Percentiles rank a stretch among this genome's conserved stretches.
These are phyloP conservation scores for Blastosporella zonata DNA, from an alignment of 1,284 basidiomycete species.

Conservation along the genomic window DNA sequence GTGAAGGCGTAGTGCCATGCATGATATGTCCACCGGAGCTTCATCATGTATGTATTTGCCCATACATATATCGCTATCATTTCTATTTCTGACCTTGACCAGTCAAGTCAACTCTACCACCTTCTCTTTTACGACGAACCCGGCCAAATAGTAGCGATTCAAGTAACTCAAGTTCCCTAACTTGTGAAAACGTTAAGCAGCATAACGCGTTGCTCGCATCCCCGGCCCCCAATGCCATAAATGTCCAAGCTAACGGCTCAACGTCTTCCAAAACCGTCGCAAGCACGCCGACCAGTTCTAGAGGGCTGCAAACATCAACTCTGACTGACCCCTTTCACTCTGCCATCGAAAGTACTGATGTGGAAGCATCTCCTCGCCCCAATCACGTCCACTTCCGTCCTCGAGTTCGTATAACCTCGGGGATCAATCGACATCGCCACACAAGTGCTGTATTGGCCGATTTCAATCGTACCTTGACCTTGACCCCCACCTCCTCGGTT, in stretches of 20 bases:
- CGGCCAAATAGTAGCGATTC: constrained; percentile 5
- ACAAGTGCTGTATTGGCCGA: constrained; percentile 9
- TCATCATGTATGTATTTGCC: constrained; percentile 5
- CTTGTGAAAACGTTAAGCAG: constrained; percentile 16
- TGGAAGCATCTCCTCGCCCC: constrained; percentile 6
- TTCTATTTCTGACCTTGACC: not conserved
- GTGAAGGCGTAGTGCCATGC: constrained; percentile 1
- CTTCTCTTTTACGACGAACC: constrained; percentile 6
- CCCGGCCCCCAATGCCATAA: not conserved
- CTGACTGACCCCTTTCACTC: constrained; percentile 8
- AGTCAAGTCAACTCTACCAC: not conserved
- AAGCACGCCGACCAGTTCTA: constrained; percentile 16
- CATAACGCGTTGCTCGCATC: constrained; percentile 15
- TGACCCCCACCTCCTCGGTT: constrained; percentile 38
- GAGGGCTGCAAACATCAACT: constrained; percentile 17
- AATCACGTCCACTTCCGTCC: constrained; percentile 37
- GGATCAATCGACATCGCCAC: constrained; percentile 34
- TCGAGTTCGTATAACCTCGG: constrained; percentile 42
- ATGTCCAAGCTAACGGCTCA: constrained; percentile 1
- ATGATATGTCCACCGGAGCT: not conserved
- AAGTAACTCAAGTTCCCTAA: constrained; percentile 12
- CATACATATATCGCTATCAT: not conserved
- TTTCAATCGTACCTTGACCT: not conserved
- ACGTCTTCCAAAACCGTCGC: constrained; percentile 6
- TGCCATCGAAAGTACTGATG: constrained; percentile 7